Evolutionary conservation across 345 rosid species (phyloP), one percentile per base, ranked within the genome.

Genomic region (Eucalyptus sp.): DNA sequence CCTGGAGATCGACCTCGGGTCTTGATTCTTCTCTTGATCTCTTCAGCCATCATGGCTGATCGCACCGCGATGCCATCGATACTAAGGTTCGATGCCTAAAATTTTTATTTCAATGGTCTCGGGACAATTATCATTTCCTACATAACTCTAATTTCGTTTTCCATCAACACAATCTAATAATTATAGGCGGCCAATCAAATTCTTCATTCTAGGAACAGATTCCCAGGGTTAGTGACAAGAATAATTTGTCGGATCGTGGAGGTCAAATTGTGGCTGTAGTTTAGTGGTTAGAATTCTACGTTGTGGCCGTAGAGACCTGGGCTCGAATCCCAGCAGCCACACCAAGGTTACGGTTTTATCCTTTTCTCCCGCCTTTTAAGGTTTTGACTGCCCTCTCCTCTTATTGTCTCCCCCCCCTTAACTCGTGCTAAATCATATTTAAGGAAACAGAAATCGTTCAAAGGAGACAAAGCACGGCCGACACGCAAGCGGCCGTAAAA

Each of bases 301-400:
- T 95, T 95, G 96, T 96, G 96, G 96, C 97, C 96, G 95, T 97
- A 93, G 95, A 94, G 98, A 95, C 95, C 95, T 95, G 94, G 96
- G 96, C 96, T 96, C 94, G 96, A 96, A 93, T 96, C 97, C 96
- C 94, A 96, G 94, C 96, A 96, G 97, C 97, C 96, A 94, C 96
- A 95, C 7, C 14, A 13, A 29, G 1, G 8, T 1, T 62, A 56
- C 10, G 17, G 2, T 29, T 62, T 66, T 31, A 13, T 31, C 10
- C 22, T 16, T 0, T 31, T 31, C 31, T 68, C 44, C 44, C 13
- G 4, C 22, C 4, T 68, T 68, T 16, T 16, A 31, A 31, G 43
- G 11, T 18, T 37, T 37, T 76, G 18, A 71, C 25, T 18, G 81
- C 81, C 41, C 81, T 71, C 46, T 37, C 46, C 46, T 20, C 24